Base-by-base conservation (phyloP, 352 stramenopile species). In the Phytophthora vignae region DNA sequence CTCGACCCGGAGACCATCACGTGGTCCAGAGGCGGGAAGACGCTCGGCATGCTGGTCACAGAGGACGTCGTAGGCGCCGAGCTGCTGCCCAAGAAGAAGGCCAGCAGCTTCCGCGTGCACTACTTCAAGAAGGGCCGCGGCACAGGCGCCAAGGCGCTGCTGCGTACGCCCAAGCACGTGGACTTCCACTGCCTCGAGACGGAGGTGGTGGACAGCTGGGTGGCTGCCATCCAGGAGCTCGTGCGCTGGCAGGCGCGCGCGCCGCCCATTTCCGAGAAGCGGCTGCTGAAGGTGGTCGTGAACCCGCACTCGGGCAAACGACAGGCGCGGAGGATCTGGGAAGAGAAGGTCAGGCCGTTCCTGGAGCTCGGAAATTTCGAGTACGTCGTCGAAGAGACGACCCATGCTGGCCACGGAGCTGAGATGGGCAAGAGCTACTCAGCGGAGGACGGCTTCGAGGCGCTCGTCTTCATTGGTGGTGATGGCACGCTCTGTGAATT, bases 401-500 rank as follows among this genome's bases (percentile, higher is more conserved):
- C 83, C 27, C 84, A 92, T 70, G 71, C 78, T 29, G 88, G 88
- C 19, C 88, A 95, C 55, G 88, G 79, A 22, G 87, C 88, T 12
- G 85, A 93, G 53, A 95, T 95, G 88, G 88, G 88, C 5, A 83
- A 79, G 64, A 82, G 71, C 42, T 93, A 92, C 71, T 92, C 81
- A 53, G 63, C 86, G 8, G 85, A 92, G 1, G 88, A 95, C 70
- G 86, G 84, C 0, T 93, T 94, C 31, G 84, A 95, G 67, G 82
- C 87, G 55, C 77, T 94, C 49, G 79, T 94, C 42, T 94, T 94
- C 54, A 90, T 94, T 60, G 85, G 85, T 19, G 87, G 87, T 9
- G 87, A 94, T 40, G 87, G 87, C 55, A 94, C 87, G 17, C 67
- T 94, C 7, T 92, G 85, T 59, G 87, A 94, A 63, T 94, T 93